Evolutionary conservation across 1,284 basidiomycete species (phyloP).

Genomic region (Ustilago tritici): DNA sequence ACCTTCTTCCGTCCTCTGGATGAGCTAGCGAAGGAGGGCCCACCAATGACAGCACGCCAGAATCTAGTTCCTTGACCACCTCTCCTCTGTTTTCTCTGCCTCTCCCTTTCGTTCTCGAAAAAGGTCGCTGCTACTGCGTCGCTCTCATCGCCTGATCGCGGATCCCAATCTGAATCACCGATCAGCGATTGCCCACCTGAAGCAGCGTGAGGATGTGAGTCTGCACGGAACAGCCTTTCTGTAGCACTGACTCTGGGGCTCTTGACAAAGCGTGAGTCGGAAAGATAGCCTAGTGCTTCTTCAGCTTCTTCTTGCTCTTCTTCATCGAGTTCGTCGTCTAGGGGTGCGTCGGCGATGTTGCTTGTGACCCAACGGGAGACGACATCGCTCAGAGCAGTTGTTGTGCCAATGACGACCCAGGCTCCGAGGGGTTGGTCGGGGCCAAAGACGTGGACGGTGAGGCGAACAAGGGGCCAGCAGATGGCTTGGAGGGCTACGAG

Average conservation of each 20-base stretch:
- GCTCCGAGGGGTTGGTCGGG: conserved; percentile 78
- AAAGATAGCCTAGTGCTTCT: conserved; percentile 30
- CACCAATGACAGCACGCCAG: conserved; percentile 62
- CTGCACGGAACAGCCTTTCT: conserved; percentile 18
- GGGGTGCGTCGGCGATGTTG: conserved; percentile 64
- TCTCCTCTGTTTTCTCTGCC: conserved; percentile 30
- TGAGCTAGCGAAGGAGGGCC: conserved; percentile 34
- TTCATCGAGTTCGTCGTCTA: conserved; percentile 45
- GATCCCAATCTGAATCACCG: conserved; percentile 43
- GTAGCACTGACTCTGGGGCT: conserved; percentile 21
- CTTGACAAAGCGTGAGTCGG: conserved; percentile 31
- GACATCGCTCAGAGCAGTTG: conserved; percentile 73
- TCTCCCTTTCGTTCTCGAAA: conserved; percentile 30
- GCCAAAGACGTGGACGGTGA: conserved; percentile 79
- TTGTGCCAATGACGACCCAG: conserved; percentile 84
- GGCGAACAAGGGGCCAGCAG: conserved; percentile 85
- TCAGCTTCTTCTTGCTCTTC: conserved; percentile 30
- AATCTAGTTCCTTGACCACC: conserved; percentile 55
- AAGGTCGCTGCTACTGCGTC: conserved; percentile 37
- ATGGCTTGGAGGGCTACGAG: conserved; percentile 85
- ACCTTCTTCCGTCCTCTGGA: conserved; percentile 16
- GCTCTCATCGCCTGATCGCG: conserved; percentile 42
- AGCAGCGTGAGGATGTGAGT: conserved; percentile 11
- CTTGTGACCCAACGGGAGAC: conserved; percentile 68
- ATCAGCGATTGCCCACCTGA: conserved; percentile 10